Evolutionary conservation across 1,284 basidiomycete genomes (phyloP).

Genomic region (Irpex sp.): DNA sequence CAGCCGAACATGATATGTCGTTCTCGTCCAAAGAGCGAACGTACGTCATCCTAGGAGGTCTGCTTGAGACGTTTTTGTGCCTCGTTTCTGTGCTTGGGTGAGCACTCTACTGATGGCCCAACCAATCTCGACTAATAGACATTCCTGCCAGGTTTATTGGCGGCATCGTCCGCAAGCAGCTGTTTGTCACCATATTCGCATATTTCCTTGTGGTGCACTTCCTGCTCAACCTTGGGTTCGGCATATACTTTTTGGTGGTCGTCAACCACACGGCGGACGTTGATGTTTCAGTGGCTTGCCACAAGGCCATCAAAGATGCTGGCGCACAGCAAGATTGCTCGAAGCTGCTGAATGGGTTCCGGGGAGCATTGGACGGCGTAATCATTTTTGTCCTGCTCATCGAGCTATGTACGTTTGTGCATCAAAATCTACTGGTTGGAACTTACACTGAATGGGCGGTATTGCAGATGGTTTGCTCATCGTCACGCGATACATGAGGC

Average conservation of each 20-base stretch:
- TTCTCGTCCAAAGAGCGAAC: conserved; percentile 36
- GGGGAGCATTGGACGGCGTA: conserved; percentile 44
- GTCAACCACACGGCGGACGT: conserved; percentile 42
- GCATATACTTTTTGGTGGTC: conserved; percentile 47
- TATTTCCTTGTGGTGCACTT: conserved; percentile 56
- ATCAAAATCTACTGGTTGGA: neutral
- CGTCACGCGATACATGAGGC: conserved; percentile 56
- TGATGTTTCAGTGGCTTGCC: conserved; percentile 42
- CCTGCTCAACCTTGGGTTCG: conserved; percentile 50
- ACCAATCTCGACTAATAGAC: conserved; percentile 2
- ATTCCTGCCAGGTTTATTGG: conserved; percentile 47
- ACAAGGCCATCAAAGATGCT: conserved; percentile 38
- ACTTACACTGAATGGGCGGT: too few relatives aligned
- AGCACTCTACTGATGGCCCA: conserved; percentile 15
- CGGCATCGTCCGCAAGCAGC: conserved; percentile 54
- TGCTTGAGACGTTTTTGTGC: conserved; percentile 50
- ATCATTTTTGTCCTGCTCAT: conserved; percentile 42
- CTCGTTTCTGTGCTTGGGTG: conserved; percentile 54
- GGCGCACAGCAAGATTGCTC: conserved; percentile 42
- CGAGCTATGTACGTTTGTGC: conserved; percentile 48
- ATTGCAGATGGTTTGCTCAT: conserved; percentile 51
- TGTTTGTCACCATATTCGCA: conserved; percentile 31
- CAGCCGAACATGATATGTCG: conserved; percentile 24
- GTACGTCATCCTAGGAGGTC: conserved; percentile 43
- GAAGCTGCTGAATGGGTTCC: conserved; percentile 37